Evolutionary conservation across 768 basidiomycete species (phyloP).

Genomic region (Psilocybe azurescens): DNA sequence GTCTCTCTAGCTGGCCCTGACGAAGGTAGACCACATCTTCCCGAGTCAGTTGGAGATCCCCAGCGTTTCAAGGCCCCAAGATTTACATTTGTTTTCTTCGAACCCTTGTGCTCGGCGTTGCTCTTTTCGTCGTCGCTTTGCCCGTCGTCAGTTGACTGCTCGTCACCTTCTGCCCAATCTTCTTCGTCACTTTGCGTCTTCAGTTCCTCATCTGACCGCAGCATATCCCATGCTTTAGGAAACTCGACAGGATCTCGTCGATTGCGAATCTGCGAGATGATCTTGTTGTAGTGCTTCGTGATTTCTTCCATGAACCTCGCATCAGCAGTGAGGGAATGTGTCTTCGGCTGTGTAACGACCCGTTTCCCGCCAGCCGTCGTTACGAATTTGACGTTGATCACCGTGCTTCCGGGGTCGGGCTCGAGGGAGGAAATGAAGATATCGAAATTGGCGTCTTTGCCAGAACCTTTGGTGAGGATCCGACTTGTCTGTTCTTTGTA

Average conservation of each 20-base stretch:
- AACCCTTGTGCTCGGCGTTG: background rate
- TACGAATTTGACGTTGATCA: conserved; percentile 6
- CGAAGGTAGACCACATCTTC: conserved; percentile 11
- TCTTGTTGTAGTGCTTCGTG: conserved; percentile 6
- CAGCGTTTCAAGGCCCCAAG: background rate
- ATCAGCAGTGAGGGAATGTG: conserved; percentile 12
- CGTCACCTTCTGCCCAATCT: background rate
- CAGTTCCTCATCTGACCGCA: background rate
- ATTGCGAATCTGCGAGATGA: background rate
- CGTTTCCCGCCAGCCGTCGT: background rate
- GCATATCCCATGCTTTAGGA: conserved; percentile 8
- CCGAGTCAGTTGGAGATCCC: background rate
- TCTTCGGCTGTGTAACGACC: background rate
- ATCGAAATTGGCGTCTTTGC: conserved; percentile 1
- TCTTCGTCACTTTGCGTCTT: background rate
- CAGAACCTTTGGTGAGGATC: conserved; percentile 1
- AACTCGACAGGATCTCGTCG: background rate
- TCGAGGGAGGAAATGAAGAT: conserved; percentile 7
- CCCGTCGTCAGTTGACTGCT: background rate
- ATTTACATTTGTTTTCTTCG: background rate
- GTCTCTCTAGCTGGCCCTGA: conserved; percentile 11
- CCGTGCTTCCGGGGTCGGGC: background rate
- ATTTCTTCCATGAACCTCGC: conserved; percentile 8
- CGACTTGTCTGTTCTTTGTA: conserved; percentile 17
- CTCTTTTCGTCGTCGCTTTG: background rate